These are phyloP conservation scores for Talaromyces sp. DNA, from an alignment of 2,329 filamentous ascomycete genomes.

Conservation along the genomic window DNA sequence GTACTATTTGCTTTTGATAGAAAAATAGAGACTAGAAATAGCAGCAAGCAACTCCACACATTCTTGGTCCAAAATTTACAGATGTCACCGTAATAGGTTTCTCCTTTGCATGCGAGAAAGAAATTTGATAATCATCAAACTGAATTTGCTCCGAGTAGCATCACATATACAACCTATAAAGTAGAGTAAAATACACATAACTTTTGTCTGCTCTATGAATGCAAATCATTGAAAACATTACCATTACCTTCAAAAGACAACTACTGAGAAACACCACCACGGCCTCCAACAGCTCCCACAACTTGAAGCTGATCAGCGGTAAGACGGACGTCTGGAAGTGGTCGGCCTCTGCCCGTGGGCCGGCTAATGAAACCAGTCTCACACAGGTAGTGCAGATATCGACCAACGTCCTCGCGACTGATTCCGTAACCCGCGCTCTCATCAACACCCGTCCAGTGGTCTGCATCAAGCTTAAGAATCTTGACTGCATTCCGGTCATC, in stretches of 20 bases:
- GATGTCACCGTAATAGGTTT: not conserved
- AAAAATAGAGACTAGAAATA: not conserved
- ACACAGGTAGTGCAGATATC: conserved; percentile 62
- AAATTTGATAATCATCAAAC: not conserved
- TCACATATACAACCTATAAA: not conserved
- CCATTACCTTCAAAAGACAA: no score
- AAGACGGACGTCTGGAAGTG: conserved; percentile 14
- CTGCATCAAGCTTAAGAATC: conserved; percentile 60
- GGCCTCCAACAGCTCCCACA: conserved; percentile 17
- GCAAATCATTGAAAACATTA: conserved; percentile 3
- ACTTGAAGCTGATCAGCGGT: conserved; percentile 16
- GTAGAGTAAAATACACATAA: conserved; percentile 4
- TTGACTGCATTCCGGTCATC: conserved; percentile 67
- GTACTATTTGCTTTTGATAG: not conserved
- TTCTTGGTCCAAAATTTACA: no score
- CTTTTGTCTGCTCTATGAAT: conserved; percentile 6
- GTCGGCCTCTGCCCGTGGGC: conserved; percentile 15
- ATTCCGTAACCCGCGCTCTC: conserved; percentile 57
- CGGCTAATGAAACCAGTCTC: conserved; percentile 58
- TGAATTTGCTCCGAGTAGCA: not conserved
- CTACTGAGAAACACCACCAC: conserved; percentile 15
- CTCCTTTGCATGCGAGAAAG: not conserved
- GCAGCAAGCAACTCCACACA: not conserved
- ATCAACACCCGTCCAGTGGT: conserved; percentile 55
- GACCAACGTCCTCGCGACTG: conserved; percentile 58